phyloP scores from a whole-genome alignment of 306 rosid genomes.

The Inga leiocalycina region DNA sequence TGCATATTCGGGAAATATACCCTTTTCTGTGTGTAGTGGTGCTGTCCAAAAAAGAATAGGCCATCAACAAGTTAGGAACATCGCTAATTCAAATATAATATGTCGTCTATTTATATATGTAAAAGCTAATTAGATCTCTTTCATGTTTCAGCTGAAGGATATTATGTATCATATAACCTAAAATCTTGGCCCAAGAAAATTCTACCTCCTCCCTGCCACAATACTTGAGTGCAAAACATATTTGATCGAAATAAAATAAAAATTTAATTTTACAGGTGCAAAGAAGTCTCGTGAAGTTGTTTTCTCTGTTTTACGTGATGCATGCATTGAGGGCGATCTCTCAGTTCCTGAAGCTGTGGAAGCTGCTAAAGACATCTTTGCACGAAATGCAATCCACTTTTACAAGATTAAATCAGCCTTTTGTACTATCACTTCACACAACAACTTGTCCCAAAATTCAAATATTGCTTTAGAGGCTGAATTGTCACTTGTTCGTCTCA shows the following conservation, averaged over 20 bases:
- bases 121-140: neutral
- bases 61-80: neutral
- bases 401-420: slow-evolving; percentile 55
- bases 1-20: neutral
- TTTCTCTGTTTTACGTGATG: slow-evolving; percentile 69
- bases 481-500: slow-evolving; percentile 66
- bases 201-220: neutral
- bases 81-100: neutral
- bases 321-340: slow-evolving; percentile 82
- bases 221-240: neutral
- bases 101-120: neutral
- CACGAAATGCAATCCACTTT: slow-evolving; percentile 68
- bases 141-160: neutral
- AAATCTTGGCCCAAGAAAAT: neutral
- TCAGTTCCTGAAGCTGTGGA: slow-evolving; percentile 73
- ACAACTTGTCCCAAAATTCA: slow-evolving; percentile 38
- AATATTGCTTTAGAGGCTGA: slow-evolving; percentile 43
- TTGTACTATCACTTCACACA: slow-evolving; percentile 29
- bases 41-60: neutral
- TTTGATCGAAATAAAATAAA: slow-evolving; percentile 16
- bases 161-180: neutral
- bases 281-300: slow-evolving; percentile 77
- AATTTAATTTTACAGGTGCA: slow-evolving; percentile 64
- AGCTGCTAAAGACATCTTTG: slow-evolving; percentile 75
- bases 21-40: neutral